These are phyloP conservation scores for Xylaria intraflava DNA, from an alignment of 495 filamentous ascomycete species.

Conservation along the genomic window DNA sequence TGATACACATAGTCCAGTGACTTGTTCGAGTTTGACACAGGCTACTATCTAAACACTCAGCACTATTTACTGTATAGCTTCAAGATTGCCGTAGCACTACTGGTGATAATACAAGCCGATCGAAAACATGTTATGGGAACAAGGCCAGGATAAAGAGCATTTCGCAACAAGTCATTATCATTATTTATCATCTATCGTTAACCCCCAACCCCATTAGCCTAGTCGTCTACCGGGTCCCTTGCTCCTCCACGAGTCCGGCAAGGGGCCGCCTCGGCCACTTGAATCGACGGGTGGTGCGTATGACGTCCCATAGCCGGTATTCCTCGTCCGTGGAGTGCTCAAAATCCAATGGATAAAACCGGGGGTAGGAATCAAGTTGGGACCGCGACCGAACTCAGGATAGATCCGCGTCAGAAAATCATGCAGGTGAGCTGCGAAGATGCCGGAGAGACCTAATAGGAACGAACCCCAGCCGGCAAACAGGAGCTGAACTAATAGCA, in stretches of 20 bases:
- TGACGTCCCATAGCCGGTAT: conserved; percentile 55
- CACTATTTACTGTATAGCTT: no score
- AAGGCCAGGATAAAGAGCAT: not conserved
- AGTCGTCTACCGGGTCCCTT: conserved; percentile 64
- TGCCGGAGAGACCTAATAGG: conserved; percentile 55
- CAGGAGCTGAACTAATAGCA: conserved; percentile 64
- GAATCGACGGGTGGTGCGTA: conserved; percentile 30
- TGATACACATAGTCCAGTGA: no score
- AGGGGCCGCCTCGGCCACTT: conserved; percentile 32
- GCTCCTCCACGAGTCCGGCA: conserved; percentile 56
- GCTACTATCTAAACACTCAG: no score
- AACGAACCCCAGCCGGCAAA: conserved; percentile 42
- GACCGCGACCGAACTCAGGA: conserved; percentile 74
- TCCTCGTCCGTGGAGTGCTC: conserved; percentile 37
- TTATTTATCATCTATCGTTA: not conserved
- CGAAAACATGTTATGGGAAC: no score
- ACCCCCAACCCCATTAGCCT: conserved; percentile 32
- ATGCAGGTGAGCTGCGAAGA: conserved; percentile 76
- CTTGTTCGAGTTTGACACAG: no score
- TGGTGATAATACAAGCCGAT: no score
- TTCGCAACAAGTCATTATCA: not conserved
- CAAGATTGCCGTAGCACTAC: no score
- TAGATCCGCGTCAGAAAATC: conserved; percentile 79
- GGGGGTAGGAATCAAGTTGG: conserved; percentile 65
- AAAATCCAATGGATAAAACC: conserved; percentile 57